Conservation (phyloP, 768 basidiomycete genomes). For the Gymnopilus dilepis region DNA sequence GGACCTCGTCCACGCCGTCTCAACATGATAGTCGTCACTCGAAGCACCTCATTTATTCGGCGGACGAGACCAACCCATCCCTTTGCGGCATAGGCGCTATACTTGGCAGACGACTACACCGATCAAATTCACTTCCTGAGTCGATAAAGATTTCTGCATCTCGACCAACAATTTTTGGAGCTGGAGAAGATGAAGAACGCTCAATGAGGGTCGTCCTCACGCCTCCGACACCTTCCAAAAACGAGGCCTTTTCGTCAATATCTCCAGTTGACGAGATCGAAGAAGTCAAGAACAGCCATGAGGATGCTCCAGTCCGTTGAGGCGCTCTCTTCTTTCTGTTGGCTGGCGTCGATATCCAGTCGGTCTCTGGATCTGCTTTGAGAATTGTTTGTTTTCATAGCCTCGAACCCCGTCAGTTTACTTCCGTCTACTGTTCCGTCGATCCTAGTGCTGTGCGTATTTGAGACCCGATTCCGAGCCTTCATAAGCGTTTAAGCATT, state of each 20-base stretch:
- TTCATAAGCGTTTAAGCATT: no score
- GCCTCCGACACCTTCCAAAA: constrained; percentile 35
- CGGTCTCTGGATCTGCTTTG: no score
- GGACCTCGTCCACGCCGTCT: neutral
- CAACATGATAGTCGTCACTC: neutral
- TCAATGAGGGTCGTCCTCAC: constrained; percentile 36
- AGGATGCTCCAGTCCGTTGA: neutral
- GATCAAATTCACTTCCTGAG: constrained; percentile 14
- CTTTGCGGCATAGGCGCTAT: constrained; percentile 12
- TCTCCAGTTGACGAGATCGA: neutral
- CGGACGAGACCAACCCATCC: constrained; percentile 9
- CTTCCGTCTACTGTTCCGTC: no score
- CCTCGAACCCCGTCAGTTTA: no score
- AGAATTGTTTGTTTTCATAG: no score
- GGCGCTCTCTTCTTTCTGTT: neutral
- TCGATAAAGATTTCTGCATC: constrained; percentile 34
- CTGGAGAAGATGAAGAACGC: constrained; percentile 23
- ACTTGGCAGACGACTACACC: constrained; percentile 12
- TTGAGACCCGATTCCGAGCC: no score
- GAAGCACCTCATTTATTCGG: constrained; percentile 12
- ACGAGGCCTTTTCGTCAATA: neutral
- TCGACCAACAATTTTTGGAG: constrained; percentile 34
- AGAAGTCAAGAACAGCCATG: neutral
- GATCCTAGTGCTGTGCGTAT: no score
- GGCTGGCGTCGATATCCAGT: no score